Base-by-base conservation (phyloP, 2,329 filamentous ascomycete species). In the Phyllosticta citrichinensis region DNA sequence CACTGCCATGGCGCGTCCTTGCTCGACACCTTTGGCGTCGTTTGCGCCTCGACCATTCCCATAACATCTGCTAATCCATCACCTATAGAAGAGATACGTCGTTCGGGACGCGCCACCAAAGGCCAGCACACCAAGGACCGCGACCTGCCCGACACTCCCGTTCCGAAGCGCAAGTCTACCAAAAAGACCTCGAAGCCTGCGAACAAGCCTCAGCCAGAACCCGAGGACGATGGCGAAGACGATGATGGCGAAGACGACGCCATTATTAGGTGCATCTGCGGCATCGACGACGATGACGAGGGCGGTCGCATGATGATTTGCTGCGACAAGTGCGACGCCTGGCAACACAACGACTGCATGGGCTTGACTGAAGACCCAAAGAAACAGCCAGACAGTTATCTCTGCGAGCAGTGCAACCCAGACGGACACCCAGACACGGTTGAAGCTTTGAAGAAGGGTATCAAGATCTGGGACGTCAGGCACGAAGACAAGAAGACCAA, bases 291-390 rank as follows among this genome's bases (percentile, higher is more conserved):
- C 66, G 88, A 92, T 63, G 89, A 93, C 66, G 89, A 95, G 67
- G 87, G 89, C 14, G 89, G 88, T 66, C 87, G 94, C 68, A 87
- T 91, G 58, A 97, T 96, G 91, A 96, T 99, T 69, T 91, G 89
- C 63, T 99, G 94, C 78, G 94, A 99, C 74, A 84, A 83, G 55
- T 99, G 94, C 75, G 85, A 85, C 56, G 93, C 88, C 52, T 99
- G 94, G 94, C 94, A 99, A 75, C 94, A 99, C 75, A 97, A 97
- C 70, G 87, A 95, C 65, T 99, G 94, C 72, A 90, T 99, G 80
- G 91, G 90, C 58, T 84, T 97, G 68, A 85, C 87, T 55, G 91
- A 89, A 67, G 84, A 87, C 33, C 74, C 71, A 71, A 57, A 63
- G 59, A 65, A 68, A 88, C 63, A 82, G 89, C 74, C 72, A 71